Evolutionary conservation across 225 moss, liverwort and hornwort species (phyloP).

Genomic region (Rhytidiadelphus loreus): DNA sequence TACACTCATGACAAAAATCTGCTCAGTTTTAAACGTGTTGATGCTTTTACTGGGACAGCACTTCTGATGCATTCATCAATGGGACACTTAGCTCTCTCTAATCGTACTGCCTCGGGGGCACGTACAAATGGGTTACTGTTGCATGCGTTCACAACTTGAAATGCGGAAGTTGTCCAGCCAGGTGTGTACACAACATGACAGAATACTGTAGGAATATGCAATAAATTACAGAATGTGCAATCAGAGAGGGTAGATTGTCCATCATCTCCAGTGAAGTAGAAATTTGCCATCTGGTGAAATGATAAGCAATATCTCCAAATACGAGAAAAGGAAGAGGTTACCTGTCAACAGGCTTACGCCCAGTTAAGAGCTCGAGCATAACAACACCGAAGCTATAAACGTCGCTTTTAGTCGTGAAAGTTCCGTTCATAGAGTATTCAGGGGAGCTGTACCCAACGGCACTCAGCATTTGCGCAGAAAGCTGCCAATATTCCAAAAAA

Average conservation of each 20-base stretch:
- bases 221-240: background rate
- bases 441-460: slow-evolving; percentile 44
- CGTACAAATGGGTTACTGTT: background rate
- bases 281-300: background rate
- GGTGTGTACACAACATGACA: background rate
- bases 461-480: slow-evolving; percentile 49
- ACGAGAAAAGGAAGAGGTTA: background rate
- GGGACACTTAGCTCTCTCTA: background rate
- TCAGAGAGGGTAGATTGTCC: background rate
- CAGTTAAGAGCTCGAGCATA: slow-evolving; percentile 54
- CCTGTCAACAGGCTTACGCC: slow-evolving; percentile 49
- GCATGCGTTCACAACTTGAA: background rate
- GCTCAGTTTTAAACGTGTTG: background rate
- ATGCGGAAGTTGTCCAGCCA: background rate
- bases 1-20: background rate
- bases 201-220: background rate
- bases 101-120: background rate
- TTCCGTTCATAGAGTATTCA: slow-evolving; percentile 40
- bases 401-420: slow-evolving; percentile 39
- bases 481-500: slow-evolving; percentile 16
- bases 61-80: background rate
- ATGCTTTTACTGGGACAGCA: background rate
- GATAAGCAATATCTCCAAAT: background rate
- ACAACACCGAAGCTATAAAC: slow-evolving; percentile 63
- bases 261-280: background rate